Evolutionary conservation across 2,329 filamentous ascomycete species (phyloP), one percentile per base, ranked within the genome.

Genomic region (Clonostachys rosea): DNA sequence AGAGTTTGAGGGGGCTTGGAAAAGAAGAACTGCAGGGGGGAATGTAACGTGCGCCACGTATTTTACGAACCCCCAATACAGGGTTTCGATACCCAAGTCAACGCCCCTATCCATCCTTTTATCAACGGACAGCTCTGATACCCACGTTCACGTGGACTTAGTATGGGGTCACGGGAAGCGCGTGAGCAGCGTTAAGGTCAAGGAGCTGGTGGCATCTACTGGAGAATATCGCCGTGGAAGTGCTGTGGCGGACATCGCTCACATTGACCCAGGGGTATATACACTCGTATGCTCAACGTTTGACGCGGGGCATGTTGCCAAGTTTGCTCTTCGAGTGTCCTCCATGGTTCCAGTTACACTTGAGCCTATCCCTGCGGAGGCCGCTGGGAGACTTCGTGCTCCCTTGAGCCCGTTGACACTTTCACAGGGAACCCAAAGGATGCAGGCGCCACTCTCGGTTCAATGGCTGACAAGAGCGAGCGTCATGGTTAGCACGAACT

Each of bases 221-320:
- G 89, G 89, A n/a, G 90, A 96, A 55, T 96, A 99, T 66, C 84
- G 88, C 43, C 83, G 86, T 30, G 87, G 87, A 30, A 89, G 87
- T 60, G 87, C 88, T 5, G 73, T 91, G 34, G 84, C 86, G 4
- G 80, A 88, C 51, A 69, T 79, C 54, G 64, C 58, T 59, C 52
- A 70, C 17, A 69, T 96, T 16, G 81, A 84, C 37, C 70, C 81
- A 1, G 92, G 92, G 1, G 75, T 75, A 1, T 99, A 97, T 64
- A 96, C 89, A 0, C 76, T 96, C 47, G 86, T 96, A 7, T 92
- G 87, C 61, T 96, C 90, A 3, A 95, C 92, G 0, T 97, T 95
- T 62, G 90, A 95, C 52, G 78, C 86, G 0, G 86, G 86, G 9
- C 89, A 95, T 59, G 72, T 81, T 1, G 88, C 87, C 5, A 75